phyloP scores from a whole-genome alignment of 2,329 filamentous ascomycete species.

The Sporothrix variecibatus region DNA sequence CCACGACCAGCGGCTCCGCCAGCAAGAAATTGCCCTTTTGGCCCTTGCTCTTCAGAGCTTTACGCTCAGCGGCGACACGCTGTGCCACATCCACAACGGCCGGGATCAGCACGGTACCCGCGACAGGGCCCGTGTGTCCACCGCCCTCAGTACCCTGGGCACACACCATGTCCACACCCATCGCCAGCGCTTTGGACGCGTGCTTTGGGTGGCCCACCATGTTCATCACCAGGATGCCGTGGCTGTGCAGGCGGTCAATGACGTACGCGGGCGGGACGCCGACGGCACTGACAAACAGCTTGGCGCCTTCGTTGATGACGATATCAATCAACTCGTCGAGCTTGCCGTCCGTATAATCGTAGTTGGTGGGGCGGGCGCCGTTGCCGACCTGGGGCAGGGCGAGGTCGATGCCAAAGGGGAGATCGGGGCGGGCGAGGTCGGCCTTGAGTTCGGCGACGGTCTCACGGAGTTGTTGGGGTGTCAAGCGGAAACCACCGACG shows the following conservation, averaged over 20 bases:
- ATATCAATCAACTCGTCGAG: conserved; percentile 87
- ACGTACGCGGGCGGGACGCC: conserved; percentile 77
- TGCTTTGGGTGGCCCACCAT: conserved; percentile 96
- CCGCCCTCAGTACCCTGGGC: conserved; percentile 92
- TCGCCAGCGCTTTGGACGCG: conserved; percentile 81
- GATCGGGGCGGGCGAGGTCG: conserved; percentile 62
- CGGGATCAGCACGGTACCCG: conserved; percentile 83
- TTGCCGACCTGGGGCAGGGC: conserved; percentile 88
- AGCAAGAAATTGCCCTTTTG: conserved; percentile 11
- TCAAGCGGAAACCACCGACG: conserved; percentile 72
- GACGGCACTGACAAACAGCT: conserved; percentile 83
- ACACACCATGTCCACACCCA: conserved; percentile 87
- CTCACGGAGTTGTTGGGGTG: conserved; percentile 69
- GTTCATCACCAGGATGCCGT: conserved; percentile 88
- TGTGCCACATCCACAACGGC: conserved; percentile 80
- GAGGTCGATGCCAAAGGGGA: conserved; percentile 90
- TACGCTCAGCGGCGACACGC: conserved; percentile 54
- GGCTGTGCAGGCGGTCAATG: conserved; percentile 74
- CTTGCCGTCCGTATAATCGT: conserved; percentile 91
- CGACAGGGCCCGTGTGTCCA: conserved; percentile 86
- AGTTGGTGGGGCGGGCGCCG: conserved; percentile 82
- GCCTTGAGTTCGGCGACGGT: conserved; percentile 87
- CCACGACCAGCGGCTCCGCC: conserved; percentile 71
- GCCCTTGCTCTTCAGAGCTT: conserved; percentile 41
- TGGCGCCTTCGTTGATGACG: conserved; percentile 79